These are phyloP conservation scores for Psilocybe azurescens DNA, from an alignment of 768 basidiomycete species.

Conservation along the genomic window DNA sequence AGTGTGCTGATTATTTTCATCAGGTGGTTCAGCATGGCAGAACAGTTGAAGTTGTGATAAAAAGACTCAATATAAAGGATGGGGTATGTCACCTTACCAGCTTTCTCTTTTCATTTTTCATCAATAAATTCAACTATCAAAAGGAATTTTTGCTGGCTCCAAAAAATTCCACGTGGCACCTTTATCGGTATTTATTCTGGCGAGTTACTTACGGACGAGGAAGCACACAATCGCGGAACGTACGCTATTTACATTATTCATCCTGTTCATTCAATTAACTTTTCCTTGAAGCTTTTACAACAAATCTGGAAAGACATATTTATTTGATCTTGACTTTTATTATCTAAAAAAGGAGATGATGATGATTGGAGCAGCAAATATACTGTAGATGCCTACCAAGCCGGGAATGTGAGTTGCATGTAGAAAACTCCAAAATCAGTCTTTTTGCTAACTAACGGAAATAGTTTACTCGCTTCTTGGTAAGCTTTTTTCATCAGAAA, in stretches of 20 bases:
- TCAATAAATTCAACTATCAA: neutral
- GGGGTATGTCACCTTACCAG: conserved; percentile 62
- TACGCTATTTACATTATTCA: conserved; percentile 38
- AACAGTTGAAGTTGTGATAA: conserved; percentile 62
- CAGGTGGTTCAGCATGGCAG: conserved; percentile 88
- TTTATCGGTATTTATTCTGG: conserved; percentile 89
- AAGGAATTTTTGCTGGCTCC: conserved; percentile 74
- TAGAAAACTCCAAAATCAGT: neutral
- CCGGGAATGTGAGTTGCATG: conserved; percentile 67
- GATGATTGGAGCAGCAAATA: conserved; percentile 50
- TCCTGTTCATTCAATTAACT: neutral
- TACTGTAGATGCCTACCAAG: conserved; percentile 87
- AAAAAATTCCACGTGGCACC: conserved; percentile 70
- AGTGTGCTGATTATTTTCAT: conserved; percentile 4
- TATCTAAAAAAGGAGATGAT: conserved; percentile 49
- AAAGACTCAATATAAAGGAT: conserved; percentile 82
- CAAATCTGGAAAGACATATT: conserved; percentile 73
- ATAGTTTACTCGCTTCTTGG: conserved; percentile 92
- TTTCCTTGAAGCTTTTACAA: conserved; percentile 65
- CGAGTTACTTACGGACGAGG: conserved; percentile 74
- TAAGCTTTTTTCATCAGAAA: conserved; percentile 37
- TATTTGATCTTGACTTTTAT: conserved; percentile 84
- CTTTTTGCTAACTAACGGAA: neutral
- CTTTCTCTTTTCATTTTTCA: neutral
- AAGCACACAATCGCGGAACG: conserved; percentile 71